These are phyloP conservation scores for Auxenochlorella protothecoides DNA, from an alignment of 139 green algal species.

Conservation along the genomic window DNA sequence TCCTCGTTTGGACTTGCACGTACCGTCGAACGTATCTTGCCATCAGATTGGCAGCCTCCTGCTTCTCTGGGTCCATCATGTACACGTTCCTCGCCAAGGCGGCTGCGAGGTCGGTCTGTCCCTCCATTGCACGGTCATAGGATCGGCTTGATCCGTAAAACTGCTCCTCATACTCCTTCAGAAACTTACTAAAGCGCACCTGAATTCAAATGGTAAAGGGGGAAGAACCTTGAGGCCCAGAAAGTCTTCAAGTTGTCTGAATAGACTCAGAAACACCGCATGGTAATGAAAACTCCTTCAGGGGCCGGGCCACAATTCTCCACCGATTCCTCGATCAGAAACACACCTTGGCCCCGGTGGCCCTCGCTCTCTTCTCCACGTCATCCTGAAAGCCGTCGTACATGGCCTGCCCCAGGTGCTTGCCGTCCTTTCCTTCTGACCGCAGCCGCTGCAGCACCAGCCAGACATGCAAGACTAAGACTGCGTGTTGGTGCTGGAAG, in stretches of 20 bases:
- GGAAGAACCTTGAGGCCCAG: no score
- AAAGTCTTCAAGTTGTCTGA: no score
- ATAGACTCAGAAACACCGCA: no score
- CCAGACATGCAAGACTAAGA: constrained; percentile 53
- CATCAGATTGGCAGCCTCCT: constrained; percentile 9
- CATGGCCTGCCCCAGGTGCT: constrained; percentile 36
- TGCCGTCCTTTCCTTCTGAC: constrained; percentile 34
- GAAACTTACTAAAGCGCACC: constrained; percentile 38
- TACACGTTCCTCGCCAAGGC: constrained; percentile 43
- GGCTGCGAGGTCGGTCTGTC: constrained; percentile 5
- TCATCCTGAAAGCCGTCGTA: constrained; percentile 53
- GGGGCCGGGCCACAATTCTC: no score
- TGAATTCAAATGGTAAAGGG: constrained; percentile 11
- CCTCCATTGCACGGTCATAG: constrained; percentile 38
- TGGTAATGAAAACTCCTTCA: no score
- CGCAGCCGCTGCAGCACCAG: constrained; percentile 43
- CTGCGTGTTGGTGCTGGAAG: constrained; percentile 36
- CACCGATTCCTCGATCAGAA: no score
- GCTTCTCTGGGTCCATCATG: constrained; percentile 8
- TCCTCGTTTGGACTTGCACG: no score
- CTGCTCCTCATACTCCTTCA: constrained; percentile 47
- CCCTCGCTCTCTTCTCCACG: constrained; percentile 35
- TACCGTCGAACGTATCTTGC: constrained; percentile 19
- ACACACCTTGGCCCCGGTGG: constrained; percentile 38
- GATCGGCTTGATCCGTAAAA: constrained; percentile 48